These are phyloP conservation scores for Fusarium mundagurra DNA, from an alignment of 2,329 filamentous ascomycete genomes.

Conservation along the genomic window DNA sequence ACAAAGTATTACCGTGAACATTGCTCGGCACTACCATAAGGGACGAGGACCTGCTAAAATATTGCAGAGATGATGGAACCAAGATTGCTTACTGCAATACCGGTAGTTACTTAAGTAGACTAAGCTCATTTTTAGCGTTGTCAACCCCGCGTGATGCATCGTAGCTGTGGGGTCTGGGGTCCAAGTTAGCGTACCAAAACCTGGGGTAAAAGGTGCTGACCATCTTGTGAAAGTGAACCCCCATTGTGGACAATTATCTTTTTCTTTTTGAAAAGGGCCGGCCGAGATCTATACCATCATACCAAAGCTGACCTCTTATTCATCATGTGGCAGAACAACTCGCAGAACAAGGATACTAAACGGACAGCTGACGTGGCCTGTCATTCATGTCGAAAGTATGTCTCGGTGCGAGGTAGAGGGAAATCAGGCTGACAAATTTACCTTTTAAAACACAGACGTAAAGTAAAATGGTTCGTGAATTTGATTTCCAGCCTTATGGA, in stretches of 20 bases:
- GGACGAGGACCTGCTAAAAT: no score
- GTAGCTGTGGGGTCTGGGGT: not conserved
- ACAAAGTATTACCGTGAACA: accelerated
- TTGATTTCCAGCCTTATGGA: accelerated
- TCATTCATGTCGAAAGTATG: not conserved
- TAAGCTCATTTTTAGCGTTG: not conserved
- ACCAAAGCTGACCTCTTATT: not conserved
- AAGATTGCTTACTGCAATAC: not conserved
- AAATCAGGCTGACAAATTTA: not conserved
- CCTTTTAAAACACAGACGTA: not conserved
- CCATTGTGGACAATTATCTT: not conserved
- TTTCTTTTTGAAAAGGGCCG: not conserved
- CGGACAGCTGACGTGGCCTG: not conserved
- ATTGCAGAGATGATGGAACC: not conserved
- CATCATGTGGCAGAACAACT: not conserved
- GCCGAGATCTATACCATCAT: not conserved
- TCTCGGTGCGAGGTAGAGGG: accelerated
- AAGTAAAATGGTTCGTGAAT: not conserved
- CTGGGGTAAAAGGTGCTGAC: not conserved
- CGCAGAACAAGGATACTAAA: not conserved
- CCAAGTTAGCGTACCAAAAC: not conserved
- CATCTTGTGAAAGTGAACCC: not conserved
- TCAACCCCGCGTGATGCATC: not conserved
- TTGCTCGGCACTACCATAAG: not conserved
- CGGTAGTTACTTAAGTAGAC: not conserved